These are phyloP conservation scores for Amaranthus tricolor DNA, from an alignment of 179 eudicot genomes.

Conservation along the genomic window DNA sequence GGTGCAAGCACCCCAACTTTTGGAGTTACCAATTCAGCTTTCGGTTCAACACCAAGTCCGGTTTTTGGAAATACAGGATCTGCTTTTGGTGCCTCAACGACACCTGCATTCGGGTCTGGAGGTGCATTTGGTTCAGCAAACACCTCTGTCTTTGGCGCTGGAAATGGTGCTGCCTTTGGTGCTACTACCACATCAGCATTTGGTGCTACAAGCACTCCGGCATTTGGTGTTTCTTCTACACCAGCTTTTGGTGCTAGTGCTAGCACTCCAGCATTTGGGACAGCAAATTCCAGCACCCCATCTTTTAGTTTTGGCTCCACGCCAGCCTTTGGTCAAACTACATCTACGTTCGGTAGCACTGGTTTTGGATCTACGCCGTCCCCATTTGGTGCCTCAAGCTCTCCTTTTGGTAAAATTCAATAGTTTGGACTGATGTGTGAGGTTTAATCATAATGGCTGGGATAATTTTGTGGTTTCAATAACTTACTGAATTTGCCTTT, in stretches of 20 bases:
- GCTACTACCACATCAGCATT: constrained; percentile 38
- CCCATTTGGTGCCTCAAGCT: constrained; percentile 63
- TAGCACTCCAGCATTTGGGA: constrained; percentile 48
- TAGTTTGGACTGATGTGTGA: neutral
- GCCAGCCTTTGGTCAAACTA: constrained; percentile 58
- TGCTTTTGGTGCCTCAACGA: constrained; percentile 59
- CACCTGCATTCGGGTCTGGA: constrained; percentile 54
- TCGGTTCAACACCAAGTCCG: constrained; percentile 49
- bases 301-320: constrained; percentile 57
- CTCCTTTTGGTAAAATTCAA: constrained; percentile 64
- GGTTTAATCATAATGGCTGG: neutral
- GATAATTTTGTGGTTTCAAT: neutral
- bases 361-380: constrained; percentile 65
- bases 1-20: constrained; percentile 56
- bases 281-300: constrained; percentile 37
- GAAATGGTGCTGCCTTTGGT: constrained; percentile 34
- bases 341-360: constrained; percentile 59
- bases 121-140: constrained; percentile 37
- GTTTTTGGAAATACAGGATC: constrained; percentile 59
- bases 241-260: constrained; percentile 63
- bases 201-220: constrained; percentile 39
- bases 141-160: constrained; percentile 27
- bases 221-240: constrained; percentile 47
- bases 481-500: constrained; percentile 8
- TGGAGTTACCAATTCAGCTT: constrained; percentile 57